Conservation (phyloP, 2,329 filamentous ascomycete genomes). For the Claviceps citrina region DNA sequence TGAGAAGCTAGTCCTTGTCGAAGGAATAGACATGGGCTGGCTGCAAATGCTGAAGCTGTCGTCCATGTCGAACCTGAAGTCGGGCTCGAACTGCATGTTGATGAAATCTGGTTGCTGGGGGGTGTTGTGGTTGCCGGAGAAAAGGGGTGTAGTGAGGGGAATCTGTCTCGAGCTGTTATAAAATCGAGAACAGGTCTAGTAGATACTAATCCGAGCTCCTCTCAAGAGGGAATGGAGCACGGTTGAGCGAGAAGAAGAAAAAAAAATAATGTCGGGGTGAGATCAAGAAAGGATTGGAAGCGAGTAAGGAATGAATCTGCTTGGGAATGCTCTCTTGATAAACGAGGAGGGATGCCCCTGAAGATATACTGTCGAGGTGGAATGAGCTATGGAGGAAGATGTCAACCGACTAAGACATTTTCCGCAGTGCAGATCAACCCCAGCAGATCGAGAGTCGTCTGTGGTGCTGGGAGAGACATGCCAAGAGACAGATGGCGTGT, state of each 20-base stretch:
- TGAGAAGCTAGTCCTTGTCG: constrained; percentile 23
- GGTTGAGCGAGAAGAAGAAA: too few species aligned
- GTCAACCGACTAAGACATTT: constrained; percentile 21
- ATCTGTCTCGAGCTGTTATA: constrained; percentile 1
- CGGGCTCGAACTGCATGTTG: constrained; percentile 24
- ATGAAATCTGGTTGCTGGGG: neutral
- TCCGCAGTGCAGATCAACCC: constrained; percentile 19
- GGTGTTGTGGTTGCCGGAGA: neutral
- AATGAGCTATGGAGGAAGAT: constrained; percentile 21
- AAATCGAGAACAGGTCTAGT: constrained; percentile 1
- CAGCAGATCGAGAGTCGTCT: constrained; percentile 17
- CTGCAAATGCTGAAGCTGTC: constrained; percentile 24
- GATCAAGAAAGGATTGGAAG: constrained; percentile 3
- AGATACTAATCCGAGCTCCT: constrained; percentile 2
- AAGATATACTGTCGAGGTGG: constrained; percentile 27
- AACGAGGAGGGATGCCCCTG: constrained; percentile 20
- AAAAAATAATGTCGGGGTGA: neutral
- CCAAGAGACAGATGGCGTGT: constrained; percentile 21
- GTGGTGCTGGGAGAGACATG: constrained; percentile 15
- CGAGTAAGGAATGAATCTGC: constrained; percentile 13
- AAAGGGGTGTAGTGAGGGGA: constrained; percentile 1
- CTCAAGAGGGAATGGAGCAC: neutral
- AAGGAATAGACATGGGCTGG: constrained; percentile 22
- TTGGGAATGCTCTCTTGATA: constrained; percentile 20
- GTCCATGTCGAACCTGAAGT: constrained; percentile 25